These are phyloP conservation scores for Podospora appendiculata DNA, from an alignment of 495 filamentous ascomycete genomes.

Conservation along the genomic window DNA sequence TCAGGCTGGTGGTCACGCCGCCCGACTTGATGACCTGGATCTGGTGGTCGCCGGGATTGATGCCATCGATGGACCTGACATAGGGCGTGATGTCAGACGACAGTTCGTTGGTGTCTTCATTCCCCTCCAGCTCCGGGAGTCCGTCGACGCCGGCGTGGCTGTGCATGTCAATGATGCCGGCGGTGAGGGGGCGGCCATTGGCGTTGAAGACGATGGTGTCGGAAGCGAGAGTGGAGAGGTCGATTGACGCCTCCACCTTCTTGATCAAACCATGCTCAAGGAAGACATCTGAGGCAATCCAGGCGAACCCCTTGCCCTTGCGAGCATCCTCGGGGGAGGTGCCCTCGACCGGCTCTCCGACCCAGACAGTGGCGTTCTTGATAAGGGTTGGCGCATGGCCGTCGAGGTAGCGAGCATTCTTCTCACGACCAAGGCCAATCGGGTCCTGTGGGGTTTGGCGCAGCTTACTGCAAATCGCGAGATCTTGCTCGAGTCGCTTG, in stretches of 20 bases:
- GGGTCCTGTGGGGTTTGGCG: conserved; percentile 35
- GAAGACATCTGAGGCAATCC: conserved; percentile 37
- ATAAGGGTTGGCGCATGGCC: conserved; percentile 41
- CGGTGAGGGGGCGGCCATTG: conserved; percentile 51
- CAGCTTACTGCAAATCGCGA: conserved; percentile 30
- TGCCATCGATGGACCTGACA: conserved; percentile 50
- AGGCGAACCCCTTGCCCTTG: conserved; percentile 36
- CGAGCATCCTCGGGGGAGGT: conserved; percentile 34
- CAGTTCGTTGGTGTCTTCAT: conserved; percentile 45
- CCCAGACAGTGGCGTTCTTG: conserved; percentile 44
- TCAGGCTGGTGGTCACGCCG: conserved; percentile 58
- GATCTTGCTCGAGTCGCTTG: conserved; percentile 30
- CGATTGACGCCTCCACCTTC: conserved; percentile 28
- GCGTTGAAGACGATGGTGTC: conserved; percentile 40
- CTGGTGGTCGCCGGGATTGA: conserved; percentile 42
- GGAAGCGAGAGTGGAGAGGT: conserved; percentile 17
- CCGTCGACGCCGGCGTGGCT: conserved; percentile 45
- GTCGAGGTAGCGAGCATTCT: conserved; percentile 40
- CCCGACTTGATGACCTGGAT: conserved; percentile 56
- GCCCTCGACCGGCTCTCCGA: conserved; percentile 39
- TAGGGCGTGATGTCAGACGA: conserved; percentile 47
- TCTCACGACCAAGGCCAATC: conserved; percentile 34
- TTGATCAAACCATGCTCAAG: conserved; percentile 43
- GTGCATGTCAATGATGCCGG: conserved; percentile 63
- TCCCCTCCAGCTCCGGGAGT: conserved; percentile 33